Conservation (phyloP, 2,329 filamentous ascomycete species). For the Aspergillus pseudotamarii region DNA sequence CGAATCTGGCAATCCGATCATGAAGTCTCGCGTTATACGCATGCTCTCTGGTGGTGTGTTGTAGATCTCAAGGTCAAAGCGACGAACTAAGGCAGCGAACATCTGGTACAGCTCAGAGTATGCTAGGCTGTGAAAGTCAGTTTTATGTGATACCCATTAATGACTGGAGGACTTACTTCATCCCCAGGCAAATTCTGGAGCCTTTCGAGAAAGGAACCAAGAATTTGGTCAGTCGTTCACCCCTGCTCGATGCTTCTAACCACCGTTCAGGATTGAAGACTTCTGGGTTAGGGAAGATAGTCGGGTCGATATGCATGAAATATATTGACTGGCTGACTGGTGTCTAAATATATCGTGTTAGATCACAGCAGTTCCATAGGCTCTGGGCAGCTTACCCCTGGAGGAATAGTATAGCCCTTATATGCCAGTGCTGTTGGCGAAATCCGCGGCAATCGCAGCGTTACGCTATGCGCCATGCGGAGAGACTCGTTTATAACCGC, state of each 20-base stretch:
- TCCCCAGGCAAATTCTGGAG: slow-evolving; percentile 47
- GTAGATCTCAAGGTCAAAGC: slow-evolving; percentile 30
- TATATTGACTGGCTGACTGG: slow-evolving; percentile 39
- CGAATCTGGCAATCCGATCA: slow-evolving; percentile 4
- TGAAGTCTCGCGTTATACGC: slow-evolving; percentile 24
- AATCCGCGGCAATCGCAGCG: neutral
- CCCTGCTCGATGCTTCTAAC: slow-evolving; percentile 28
- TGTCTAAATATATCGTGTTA: slow-evolving; percentile 13
- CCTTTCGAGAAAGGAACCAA: slow-evolving; percentile 41
- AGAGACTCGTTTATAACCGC: slow-evolving; percentile 21
- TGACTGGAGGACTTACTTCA: slow-evolving; percentile 30
- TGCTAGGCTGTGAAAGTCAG: slow-evolving; percentile 25
- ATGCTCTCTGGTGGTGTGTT: slow-evolving; percentile 31
- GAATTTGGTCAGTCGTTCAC: slow-evolving; percentile 33
- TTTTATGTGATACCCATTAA: neutral
- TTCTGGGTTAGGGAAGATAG: slow-evolving; percentile 32
- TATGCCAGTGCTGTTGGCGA: neutral
- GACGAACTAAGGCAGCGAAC: slow-evolving; percentile 27
- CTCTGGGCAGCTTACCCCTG: slow-evolving; percentile 21
- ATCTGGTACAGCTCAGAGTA: slow-evolving; percentile 34
- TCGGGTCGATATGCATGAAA: slow-evolving; percentile 31
- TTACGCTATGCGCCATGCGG: slow-evolving; percentile 9
- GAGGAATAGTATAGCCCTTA: slow-evolving; percentile 25
- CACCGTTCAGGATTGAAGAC: slow-evolving; percentile 38
- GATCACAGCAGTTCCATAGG: neutral